Base-by-base conservation (phyloP, 305 asterid genomes). In the Solanum chacoense region DNA sequence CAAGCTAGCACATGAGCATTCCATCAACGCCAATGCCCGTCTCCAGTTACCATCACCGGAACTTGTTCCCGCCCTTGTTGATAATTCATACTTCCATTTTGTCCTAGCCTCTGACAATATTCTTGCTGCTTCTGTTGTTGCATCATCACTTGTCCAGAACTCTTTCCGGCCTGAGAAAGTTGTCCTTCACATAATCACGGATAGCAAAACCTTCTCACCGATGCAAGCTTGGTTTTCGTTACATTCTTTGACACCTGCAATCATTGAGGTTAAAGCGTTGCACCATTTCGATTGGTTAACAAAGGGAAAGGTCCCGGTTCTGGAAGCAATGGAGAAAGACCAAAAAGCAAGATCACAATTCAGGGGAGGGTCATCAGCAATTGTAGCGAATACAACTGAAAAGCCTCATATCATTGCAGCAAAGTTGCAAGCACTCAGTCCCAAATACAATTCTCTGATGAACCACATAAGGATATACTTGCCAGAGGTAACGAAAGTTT, bases 161-260 rank as follows among this genome's bases (percentile, higher is more conserved):
- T 89, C 98, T 3, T 77, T 95, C 93, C 94, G 50, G 71, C 99
- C 99, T 7, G 95, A 93, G 55, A 93, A 91, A 69, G 92, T 94
- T 7, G 98, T 97, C 90, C 93, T 97, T 22, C 99, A 97, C 76
- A 88, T 97, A 71, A 95, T 97, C 88, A 97, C 99, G 4, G 99
- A 97, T 73, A 92, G 91, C 83, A 97, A 97, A 93, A 96, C 99
- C 6, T 96, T 94, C 84, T 92, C 94, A 29, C 98, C 98, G 2
- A 97, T 97, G 99, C 99, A 95, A 92, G 99, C 99, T 3, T 97
- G 99, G 99, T 97, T 97, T 90, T 96, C 99, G 1, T 89, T 97
- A 90, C 97, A 96, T 91, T 93, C 96, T 65, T 87, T 95, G 88
- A 81, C 93, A 78, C 99, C 97, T 1, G 96, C 98, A 38, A 90